Evolutionary conservation across 257 asterid species (phyloP).

Genomic region (Solanum tarijense): DNA sequence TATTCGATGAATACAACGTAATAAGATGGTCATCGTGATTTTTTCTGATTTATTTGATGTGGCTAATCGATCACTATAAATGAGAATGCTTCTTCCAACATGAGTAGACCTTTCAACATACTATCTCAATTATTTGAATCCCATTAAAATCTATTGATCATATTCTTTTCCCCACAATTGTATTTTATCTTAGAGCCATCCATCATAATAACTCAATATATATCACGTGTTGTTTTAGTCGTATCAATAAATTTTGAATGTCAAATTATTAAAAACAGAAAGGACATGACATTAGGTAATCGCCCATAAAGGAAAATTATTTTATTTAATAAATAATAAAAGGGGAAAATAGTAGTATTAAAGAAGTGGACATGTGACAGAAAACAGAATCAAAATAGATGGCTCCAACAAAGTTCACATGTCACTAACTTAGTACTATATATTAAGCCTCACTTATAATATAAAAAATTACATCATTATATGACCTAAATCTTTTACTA

Average conservation of each 20-base stretch:
- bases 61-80: accelerated
- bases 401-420: background rate
- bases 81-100: background rate
- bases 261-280: background rate
- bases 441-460: background rate
- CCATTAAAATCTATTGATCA: background rate
- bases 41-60: too few species aligned
- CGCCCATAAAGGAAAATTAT: background rate
- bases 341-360: too few species aligned
- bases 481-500: background rate
- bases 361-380: background rate
- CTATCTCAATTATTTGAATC: background rate
- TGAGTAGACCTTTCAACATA: background rate
- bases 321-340: background rate
- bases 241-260: background rate
- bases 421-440: background rate
- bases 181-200: background rate
- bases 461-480: background rate
- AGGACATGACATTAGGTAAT: background rate
- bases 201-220: background rate
- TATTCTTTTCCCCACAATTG: background rate
- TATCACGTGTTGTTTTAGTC: background rate
- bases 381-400: background rate
- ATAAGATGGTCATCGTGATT: background rate
- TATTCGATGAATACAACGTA: background rate